Base-by-base conservation (phyloP, 2,329 filamentous ascomycete species). In the Teratosphaeria nubilosa region DNA sequence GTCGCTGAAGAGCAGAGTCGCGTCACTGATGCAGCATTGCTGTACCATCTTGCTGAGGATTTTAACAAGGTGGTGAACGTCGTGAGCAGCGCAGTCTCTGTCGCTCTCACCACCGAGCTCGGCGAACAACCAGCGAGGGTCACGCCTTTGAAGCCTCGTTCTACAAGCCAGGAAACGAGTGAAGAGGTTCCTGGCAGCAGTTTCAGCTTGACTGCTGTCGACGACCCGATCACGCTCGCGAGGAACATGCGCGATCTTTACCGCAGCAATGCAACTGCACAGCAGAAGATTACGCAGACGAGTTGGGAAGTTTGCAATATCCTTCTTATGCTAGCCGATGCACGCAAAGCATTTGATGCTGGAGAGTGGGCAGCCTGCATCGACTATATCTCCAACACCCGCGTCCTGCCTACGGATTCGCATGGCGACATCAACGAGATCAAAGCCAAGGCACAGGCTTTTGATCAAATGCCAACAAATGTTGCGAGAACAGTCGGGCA, bases 1-100 rank as follows among this genome's bases (percentile, higher is more conserved):
- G 90, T 91, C 68, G 94, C 94, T 4, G 92, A 99, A 66, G 92
- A 97, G 72, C 95, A 92, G 67, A 92, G 94, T 45, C 84, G 95
- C 54, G 91, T 87, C 1, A 95, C 92, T 0, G 94, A 99, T 73
- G 91, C 95, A 1, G 92, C 97, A 14, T 80, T 99, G 55, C 80
- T 99, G 55, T 97, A 95, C 73, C 92, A 99, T 72, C 80, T 99
- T 51, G 92, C 94, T 0, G 90, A 90, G 68, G 91, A 99, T 72
- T 97, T 95, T 71, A 91, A 99, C 72, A 91, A 86, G 56, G 95
- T 97, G n/a, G 85, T 96, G 51, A 79, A 83, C 27, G 92, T 97
- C 64, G 84, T 97, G 69, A 96, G 91, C 74, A 87, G 91, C 45
- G 87, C 91, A 3, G 80, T 99, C 37, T 95, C 91, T 58, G 91